Conservation (phyloP, 108 stramenopile species). For the Discostella stelligeroides region DNA sequence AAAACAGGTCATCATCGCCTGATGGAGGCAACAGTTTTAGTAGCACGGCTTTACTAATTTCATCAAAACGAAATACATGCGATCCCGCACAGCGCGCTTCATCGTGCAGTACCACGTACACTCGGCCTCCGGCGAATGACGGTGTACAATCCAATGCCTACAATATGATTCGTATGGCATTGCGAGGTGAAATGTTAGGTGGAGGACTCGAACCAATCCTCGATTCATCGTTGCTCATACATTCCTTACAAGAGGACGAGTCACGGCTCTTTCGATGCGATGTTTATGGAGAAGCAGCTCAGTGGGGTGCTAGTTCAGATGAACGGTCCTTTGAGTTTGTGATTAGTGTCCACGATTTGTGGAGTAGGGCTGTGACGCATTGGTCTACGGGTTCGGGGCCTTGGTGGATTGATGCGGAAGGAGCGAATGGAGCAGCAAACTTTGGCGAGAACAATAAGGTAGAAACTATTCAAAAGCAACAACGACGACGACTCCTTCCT, state of each 20-base stretch:
- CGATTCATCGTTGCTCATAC: conserved; percentile 80
- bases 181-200: conserved; percentile 62
- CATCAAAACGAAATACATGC: conserved; percentile 36
- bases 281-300: conserved; percentile 70
- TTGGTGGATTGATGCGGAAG: conserved; percentile 44
- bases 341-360: conserved; percentile 79
- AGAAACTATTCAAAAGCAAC: conserved; percentile 13
- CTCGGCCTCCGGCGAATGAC: conserved; percentile 29
- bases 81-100: conserved; percentile 32
- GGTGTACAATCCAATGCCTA: conserved; percentile 35
- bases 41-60: conserved; percentile 65
- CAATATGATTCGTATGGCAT: conserved; percentile 69
- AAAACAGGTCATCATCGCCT: conserved; percentile 48
- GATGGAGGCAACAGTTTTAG: conserved; percentile 37
- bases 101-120: conserved; percentile 17
- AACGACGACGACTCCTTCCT: conserved; percentile 3
- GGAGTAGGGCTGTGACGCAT: conserved; percentile 66
- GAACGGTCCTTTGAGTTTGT: conserved; percentile 72
- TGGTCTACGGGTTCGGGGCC: conserved; percentile 30
- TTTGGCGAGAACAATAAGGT: conserved; percentile 30
- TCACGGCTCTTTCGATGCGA: conserved; percentile 79
- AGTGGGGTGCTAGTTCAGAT: conserved; percentile 72
- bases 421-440: conserved; percentile 18
- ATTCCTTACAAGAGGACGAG: conserved; percentile 68
- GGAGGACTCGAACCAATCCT: conserved; percentile 52